Conservation (phyloP, 2,329 filamentous ascomycete species). For the Basipetospora chlamydospora region DNA sequence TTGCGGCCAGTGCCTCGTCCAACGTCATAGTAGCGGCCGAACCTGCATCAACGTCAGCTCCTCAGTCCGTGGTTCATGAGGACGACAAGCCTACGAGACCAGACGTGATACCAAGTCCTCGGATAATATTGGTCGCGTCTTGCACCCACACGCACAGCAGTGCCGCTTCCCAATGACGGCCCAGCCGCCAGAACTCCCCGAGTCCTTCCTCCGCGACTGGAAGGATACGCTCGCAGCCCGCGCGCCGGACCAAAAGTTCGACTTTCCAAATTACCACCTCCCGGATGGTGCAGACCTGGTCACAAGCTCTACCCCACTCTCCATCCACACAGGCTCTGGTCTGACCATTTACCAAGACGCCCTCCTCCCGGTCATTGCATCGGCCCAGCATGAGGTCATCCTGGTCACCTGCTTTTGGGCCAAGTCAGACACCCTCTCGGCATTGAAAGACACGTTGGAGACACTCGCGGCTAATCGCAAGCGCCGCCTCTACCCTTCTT, state of each 20-base stretch:
- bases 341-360: slow-evolving; percentile 37
- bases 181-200: slow-evolving; percentile 1
- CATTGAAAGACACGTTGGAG: slow-evolving; percentile 41
- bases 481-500: slow-evolving; percentile 2
- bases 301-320: slow-evolving; percentile 28
- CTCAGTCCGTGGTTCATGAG: too few relatives aligned
- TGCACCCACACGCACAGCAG: too few relatives aligned
- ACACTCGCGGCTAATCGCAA: slow-evolving; percentile 33
- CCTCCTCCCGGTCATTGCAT: slow-evolving; percentile 46
- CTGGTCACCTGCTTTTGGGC: slow-evolving; percentile 79
- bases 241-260: slow-evolving; percentile 19
- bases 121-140: too few relatives aligned
- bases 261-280: slow-evolving; percentile 35
- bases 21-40: too few relatives aligned
- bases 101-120: too few relatives aligned
- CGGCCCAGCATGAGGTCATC: slow-evolving; percentile 50
- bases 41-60: too few relatives aligned
- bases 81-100: too few relatives aligned
- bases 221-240: slow-evolving; percentile 7
- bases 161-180: background rate
- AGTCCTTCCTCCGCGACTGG: slow-evolving; percentile 4
- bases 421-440: slow-evolving; percentile 42
- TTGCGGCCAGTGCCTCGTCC: too few relatives aligned
- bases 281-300: slow-evolving; percentile 29
- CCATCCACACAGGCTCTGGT: slow-evolving; percentile 43